Conservation (phyloP, 2,329 filamentous ascomycete genomes). For the Penicillium sp. region DNA sequence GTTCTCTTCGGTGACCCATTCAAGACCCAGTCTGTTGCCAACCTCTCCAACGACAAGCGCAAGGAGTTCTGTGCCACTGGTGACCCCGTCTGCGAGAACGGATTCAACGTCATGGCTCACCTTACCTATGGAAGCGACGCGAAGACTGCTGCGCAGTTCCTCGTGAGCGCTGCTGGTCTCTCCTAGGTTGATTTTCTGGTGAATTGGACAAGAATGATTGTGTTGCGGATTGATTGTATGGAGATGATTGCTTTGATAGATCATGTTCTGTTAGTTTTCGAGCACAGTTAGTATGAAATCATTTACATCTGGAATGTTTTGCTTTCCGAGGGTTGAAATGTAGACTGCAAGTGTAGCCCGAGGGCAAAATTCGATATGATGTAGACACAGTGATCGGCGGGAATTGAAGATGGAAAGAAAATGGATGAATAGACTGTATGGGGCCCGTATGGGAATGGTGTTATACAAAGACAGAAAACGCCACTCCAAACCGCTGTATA, state of each 20-base stretch:
- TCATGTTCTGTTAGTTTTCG: neutral
- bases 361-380: too few species aligned
- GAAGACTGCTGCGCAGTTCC: conserved; percentile 41
- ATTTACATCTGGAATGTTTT: neutral
- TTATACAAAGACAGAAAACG: conserved; percentile 26
- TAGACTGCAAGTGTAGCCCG: neutral
- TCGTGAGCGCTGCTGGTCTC: conserved; percentile 28
- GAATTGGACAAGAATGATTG: neutral
- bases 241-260: neutral
- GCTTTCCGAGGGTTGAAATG: neutral
- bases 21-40: conserved; percentile 39
- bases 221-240: neutral
- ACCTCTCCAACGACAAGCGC: conserved; percentile 45
- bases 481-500: conserved; percentile 26
- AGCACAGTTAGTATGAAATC: neutral
- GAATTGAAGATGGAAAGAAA: neutral
- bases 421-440: conserved; percentile 9
- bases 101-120: conserved; percentile 46
- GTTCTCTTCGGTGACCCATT: conserved; percentile 52
- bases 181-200: neutral
- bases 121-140: conserved; percentile 42
- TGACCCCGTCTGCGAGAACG: conserved; percentile 55
- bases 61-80: conserved; percentile 54
- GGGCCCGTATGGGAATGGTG: conserved; percentile 15
- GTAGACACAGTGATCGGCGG: too few species aligned